Evolutionary conservation across 2,329 filamentous ascomycete genomes (phyloP), one percentile per base, ranked within the genome.

Genomic region (Scedosporium aurantiacum): DNA sequence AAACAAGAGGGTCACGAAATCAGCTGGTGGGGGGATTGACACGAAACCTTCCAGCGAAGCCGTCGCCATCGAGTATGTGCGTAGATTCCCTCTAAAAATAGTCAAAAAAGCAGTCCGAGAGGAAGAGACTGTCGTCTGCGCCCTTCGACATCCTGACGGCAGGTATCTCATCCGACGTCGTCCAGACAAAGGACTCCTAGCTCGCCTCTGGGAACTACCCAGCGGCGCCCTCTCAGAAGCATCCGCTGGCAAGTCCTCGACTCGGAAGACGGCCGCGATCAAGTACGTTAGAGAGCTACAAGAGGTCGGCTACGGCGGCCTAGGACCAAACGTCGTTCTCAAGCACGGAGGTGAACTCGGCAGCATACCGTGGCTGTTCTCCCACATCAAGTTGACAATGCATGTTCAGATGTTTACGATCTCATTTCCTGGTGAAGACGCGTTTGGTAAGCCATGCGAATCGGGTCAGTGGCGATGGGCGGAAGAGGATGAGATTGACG

Each of bases 161-260:
- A 64, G 68, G 2, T 82, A 78, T 60, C 69, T 84, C 2, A 72
- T 83, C 60, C 77, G 78, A 16, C 76, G 75, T 1, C 78, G 82
- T 0, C 80, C 81, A 0, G 74, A 76, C 10, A 83, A 79, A 66
- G 82, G 82, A 0, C 73, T 84, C 0, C 70, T 84, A 0, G 82
- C 81, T 0, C 77, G 80, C 0, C 65, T 84, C 4, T 84, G 82
- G 82, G 81, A 84, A 64, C 74, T 84, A 5, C 81, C 82, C 0
- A 82, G 79, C 64, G 66, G 70, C 3, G 68, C 70, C 0, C 63
- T 82, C 0, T 25, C 40, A 47, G 25, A 23, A 60, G 68, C 41
- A 64, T 64, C 4, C 4, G 70, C 67, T 6, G 12, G 28, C 12
- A 60, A 60, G 18, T 62, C 70, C 0, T 64, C 69, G 6, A 66